Evolutionary conservation across 495 filamentous ascomycete species (phyloP).

Genomic region (Neurospora sublineolata): DNA sequence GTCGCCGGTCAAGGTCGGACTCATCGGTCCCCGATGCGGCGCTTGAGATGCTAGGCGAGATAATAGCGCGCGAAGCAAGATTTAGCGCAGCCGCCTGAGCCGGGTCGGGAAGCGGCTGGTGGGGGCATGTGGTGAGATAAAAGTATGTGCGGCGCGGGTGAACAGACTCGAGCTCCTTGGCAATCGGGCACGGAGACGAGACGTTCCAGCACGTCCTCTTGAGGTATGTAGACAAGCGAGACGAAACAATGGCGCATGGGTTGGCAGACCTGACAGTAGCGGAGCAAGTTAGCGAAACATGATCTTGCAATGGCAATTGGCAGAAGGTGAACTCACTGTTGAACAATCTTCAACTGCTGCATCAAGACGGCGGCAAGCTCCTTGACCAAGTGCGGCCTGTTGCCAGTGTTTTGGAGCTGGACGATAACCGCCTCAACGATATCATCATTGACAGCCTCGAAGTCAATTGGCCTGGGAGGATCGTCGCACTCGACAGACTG

Average conservation of each 20-base stretch:
- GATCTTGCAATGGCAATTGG: background rate
- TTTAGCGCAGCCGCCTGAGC: constrained; percentile 33
- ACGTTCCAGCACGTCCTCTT: constrained; percentile 75
- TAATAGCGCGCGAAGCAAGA: constrained; percentile 40
- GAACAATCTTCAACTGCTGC: constrained; percentile 66
- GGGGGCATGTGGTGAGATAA: constrained; percentile 75
- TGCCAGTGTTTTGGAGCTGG: constrained; percentile 83
- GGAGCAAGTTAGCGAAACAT: constrained; percentile 22
- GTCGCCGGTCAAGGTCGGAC: constrained; percentile 56
- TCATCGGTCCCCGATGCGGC: constrained; percentile 57
- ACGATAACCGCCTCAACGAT: constrained; percentile 88
- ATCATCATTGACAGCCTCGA: constrained; percentile 85
- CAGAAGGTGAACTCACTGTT: constrained; percentile 60
- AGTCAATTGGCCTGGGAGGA: constrained; percentile 52
- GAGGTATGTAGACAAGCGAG: constrained; percentile 76
- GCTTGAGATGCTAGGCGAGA: constrained; percentile 79
- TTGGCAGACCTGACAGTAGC: constrained; percentile 71
- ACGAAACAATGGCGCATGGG: constrained; percentile 87
- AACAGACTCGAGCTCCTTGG: constrained; percentile 82
- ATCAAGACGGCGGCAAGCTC: constrained; percentile 78
- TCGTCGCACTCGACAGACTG: constrained; percentile 34
- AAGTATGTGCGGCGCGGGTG: constrained; percentile 95
- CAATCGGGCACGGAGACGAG: constrained; percentile 70
- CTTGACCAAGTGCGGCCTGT: constrained; percentile 87
- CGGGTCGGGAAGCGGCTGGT: constrained; percentile 71